Base-by-base conservation (phyloP, 23 red algal species). In the Gracilaria vermiculophylla region DNA sequence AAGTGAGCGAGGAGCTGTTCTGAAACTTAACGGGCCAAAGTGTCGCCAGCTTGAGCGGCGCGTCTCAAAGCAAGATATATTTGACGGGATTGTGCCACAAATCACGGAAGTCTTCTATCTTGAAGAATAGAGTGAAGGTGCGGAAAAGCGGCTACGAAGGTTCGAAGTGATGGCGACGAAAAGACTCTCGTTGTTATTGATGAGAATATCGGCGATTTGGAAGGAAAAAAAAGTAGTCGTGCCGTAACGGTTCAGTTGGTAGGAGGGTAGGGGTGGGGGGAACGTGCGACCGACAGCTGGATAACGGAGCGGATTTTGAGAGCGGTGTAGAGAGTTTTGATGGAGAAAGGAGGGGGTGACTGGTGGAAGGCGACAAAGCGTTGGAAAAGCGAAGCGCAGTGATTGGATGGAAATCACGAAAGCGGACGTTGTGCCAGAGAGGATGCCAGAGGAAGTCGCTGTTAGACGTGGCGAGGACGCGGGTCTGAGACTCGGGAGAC, bases 401-500 rank as follows among this genome's bases (percentile, higher is more conserved):
- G 73, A 54, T 52, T 52, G 73, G 73, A 17, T 32, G 44, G 73
- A 78, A 78, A 56, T 35, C 12, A 35, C 4, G 37, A 27, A n/a
- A 1, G 64, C 0, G 64, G 64, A 27, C 1, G 28, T 1, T 11
- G 64, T 39, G 55, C 21, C 33, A n/a, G 64, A 35, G 64, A 39
- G 64, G 37, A 70, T 34, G 64, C 16, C 19, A 34, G 6, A 34
- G 33, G 64, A 40, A 12, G 64, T 19, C 2, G 24, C 28, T 43
- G 64, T 39, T 34, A 70, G 64, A 70, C 64, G 64, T 70, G 64
- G 33, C 64, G 64, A 43, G 31, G 61, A 16, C 5, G 35, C 61
- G 31, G 61, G 61, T 36, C 11, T 5, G 64, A 34, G 64, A 34
- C 64, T 70, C 64, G 64, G 64, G 64, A 70, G 64, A 70, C 64